phyloP scores from a whole-genome alignment of 148 eudicot genomes.

The Diospyros kaki region DNA sequence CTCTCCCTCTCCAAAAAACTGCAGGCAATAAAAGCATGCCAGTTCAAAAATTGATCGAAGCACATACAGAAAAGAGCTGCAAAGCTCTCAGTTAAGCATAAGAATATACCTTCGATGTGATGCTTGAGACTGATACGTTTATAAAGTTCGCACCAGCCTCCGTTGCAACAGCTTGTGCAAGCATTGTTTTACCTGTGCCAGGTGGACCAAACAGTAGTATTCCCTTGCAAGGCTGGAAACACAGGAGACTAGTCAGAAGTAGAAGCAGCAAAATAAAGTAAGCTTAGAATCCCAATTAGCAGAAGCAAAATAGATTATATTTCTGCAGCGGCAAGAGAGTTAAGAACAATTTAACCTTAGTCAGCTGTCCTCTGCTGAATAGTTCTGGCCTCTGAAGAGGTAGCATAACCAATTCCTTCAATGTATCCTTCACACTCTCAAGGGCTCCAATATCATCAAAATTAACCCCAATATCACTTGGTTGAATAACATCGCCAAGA shows the following conservation, averaged over 20 bases:
- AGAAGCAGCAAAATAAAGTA: not conserved
- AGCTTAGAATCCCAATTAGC: too few species aligned
- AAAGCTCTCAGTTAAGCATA: too few species aligned
- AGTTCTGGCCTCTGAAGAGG: constrained; percentile 97
- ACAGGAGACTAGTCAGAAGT: constrained; percentile 3
- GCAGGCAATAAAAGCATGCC: constrained; percentile 21
- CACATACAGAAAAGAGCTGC: too few species aligned
- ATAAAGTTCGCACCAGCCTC: constrained; percentile 99
- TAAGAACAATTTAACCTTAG: constrained; percentile 51
- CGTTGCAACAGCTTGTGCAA: constrained; percentile 98
- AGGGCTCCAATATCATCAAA: constrained; percentile 99
- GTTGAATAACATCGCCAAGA: constrained; percentile 84
- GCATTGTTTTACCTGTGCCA: constrained; percentile 99
- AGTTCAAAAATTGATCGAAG: constrained; percentile 4
- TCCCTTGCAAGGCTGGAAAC: constrained; percentile 94
- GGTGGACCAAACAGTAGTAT: constrained; percentile 98
- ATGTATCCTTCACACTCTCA: constrained; percentile 92
- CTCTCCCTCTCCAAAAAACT: constrained; percentile 99
- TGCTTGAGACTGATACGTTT: constrained; percentile 96
- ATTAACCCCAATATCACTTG: constrained; percentile 92
- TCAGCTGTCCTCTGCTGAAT: constrained; percentile 91
- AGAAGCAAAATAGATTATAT: too few species aligned
- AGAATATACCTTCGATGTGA: constrained; percentile 73
- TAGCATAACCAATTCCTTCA: constrained; percentile 98
- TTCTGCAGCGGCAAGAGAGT: constrained; percentile 5